These are phyloP conservation scores for Hypsizygus marmoreus DNA, from an alignment of 768 basidiomycete species.

Conservation along the genomic window DNA sequence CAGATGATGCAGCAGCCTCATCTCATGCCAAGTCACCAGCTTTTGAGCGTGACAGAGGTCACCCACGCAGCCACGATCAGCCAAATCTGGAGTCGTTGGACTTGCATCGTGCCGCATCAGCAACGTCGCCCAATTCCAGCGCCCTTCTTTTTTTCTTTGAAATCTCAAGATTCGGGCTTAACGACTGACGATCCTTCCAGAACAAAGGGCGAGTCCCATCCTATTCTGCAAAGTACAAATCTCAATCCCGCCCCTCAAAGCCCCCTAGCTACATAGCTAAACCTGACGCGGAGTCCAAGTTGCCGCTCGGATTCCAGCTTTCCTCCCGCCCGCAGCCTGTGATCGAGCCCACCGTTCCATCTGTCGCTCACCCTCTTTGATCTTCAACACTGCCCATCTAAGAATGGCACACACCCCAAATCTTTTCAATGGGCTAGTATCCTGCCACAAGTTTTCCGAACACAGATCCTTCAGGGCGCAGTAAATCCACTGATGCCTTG, in stretches of 20 bases:
- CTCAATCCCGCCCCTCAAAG: too few relatives aligned
- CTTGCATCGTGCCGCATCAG: too few relatives aligned
- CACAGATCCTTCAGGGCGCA: constrained; percentile 1
- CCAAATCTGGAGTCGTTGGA: too few relatives aligned
- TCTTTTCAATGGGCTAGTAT: neutral
- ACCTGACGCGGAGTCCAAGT: too few relatives aligned
- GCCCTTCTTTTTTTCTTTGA: neutral
- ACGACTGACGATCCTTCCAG: neutral
- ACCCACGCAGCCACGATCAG: too few relatives aligned
- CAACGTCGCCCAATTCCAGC: too few relatives aligned
- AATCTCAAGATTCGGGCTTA: neutral
- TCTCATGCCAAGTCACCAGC: neutral
- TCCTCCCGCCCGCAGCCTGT: too few relatives aligned
- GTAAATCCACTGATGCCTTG: constrained; percentile 2
- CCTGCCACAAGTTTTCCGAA: neutral
- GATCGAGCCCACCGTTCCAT: constrained; percentile 1
- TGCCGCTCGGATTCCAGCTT: neutral
- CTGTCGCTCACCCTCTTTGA: neutral
- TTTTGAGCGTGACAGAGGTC: too few relatives aligned
- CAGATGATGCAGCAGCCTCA: neutral
- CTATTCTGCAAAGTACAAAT: too few relatives aligned
- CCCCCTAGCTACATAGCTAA: too few relatives aligned
- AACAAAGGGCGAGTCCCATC: too few relatives aligned
- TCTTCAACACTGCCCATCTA: constrained; percentile 1
- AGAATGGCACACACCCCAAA: constrained; percentile 1